phyloP scores from a whole-genome alignment of 1,284 basidiomycete genomes.

The Pseudozyma tsukubaensis region DNA sequence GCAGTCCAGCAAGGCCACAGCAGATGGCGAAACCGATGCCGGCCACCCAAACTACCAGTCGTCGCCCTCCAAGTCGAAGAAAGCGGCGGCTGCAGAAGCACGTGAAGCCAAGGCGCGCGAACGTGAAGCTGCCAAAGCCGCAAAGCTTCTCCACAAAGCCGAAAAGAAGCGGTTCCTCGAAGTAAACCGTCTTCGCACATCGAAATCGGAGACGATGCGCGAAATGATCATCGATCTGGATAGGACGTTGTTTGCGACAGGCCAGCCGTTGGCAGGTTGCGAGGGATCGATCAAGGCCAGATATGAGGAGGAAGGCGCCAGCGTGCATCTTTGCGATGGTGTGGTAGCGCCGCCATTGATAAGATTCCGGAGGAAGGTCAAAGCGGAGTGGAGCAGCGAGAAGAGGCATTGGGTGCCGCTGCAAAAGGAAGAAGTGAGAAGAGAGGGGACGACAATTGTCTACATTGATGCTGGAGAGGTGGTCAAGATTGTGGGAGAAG shows the following conservation, averaged over 20 bases:
- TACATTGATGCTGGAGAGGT: slow-evolving; percentile 38
- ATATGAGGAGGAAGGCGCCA: slow-evolving; percentile 32
- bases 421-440: slow-evolving; percentile 19
- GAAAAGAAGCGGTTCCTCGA: slow-evolving; percentile 48
- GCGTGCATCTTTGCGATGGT: slow-evolving; percentile 28
- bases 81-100: slow-evolving; percentile 21
- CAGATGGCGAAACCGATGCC: no score
- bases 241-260: slow-evolving; percentile 24
- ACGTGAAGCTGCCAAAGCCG: slow-evolving; percentile 32
- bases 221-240: slow-evolving; percentile 51
- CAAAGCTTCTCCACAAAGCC: slow-evolving; percentile 17
- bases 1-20: no score
- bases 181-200: slow-evolving; percentile 43
- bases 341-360: slow-evolving; percentile 32
- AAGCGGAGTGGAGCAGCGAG: slow-evolving; percentile 30
- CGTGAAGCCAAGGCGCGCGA: slow-evolving; percentile 34
- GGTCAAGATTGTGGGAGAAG: slow-evolving; percentile 23
- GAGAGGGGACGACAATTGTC: slow-evolving; percentile 29
- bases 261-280: slow-evolving; percentile 16
- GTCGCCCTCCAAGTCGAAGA: slow-evolving; percentile 2
- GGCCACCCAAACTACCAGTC: no score
- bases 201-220: slow-evolving; percentile 48
- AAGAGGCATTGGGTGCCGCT: slow-evolving; percentile 40
- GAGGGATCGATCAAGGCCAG: slow-evolving; percentile 24
- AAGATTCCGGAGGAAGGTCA: slow-evolving; percentile 28